Base-by-base conservation (phyloP, 2,329 filamentous ascomycete genomes). In the Fusarium sterilihyphosum region DNA sequence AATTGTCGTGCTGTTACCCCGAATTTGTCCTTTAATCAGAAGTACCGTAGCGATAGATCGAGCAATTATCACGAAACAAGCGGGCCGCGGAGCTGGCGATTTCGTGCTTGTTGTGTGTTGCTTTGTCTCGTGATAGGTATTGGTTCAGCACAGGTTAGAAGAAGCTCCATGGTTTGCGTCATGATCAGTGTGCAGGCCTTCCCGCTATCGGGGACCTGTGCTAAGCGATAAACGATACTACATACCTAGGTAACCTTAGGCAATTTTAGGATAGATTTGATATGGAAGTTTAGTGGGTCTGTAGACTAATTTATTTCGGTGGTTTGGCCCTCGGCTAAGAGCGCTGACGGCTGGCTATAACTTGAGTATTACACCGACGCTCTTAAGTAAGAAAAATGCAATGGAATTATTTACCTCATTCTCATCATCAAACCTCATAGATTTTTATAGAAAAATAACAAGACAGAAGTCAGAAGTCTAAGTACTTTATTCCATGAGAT, bases 111-210 rank as follows among this genome's bases (percentile, higher is more conserved):
- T 50, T 46, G 60, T 67, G 56, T 29, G 24, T 24, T 59, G 33
- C 43, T 47, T 37, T 52, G 58, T 61, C 40, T 74, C 54, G 69
- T 70, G 64, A 68, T 68, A 29, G 37, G 62, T 61, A 63, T 52
- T 70, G 38, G 56, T 54, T 68, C 60, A 41, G 43, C 43, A 43
- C 37, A 49, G 31, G 47, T 33, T 26, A 52, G 20, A 54, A 52
- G 24, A 59, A 57, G 71, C 67, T 61, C 46, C 54, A 43, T 71
- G 60, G 64, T 70, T 66, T 74, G 71, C 72, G 71, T 74, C 72
- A 74, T 74, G 63, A 31, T 9, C n/a, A 18, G 29, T 43, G 26
- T 56, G 24, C 24, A 41, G 20, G 20, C 37, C 26, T 53, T 44
- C 62, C 62, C 56, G 41, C 57, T 41, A 71, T 33, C 61, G 50